Conservation (phyloP, 305 asterid species). For the Salvia sclarea region DNA sequence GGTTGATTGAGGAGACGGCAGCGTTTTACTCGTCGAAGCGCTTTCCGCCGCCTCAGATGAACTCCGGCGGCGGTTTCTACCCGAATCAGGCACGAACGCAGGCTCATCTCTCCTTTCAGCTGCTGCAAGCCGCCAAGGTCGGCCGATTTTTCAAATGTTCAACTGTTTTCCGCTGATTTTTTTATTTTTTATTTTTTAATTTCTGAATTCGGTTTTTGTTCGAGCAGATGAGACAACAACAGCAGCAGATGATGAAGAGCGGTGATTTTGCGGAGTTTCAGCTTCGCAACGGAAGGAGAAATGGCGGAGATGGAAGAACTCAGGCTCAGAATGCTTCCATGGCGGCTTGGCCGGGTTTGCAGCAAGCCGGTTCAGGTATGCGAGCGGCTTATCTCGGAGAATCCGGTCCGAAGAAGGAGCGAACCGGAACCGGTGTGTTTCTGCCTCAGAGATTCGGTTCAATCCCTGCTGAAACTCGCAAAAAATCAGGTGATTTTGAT, state of each 20-base stretch:
- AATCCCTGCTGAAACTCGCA: conserved; percentile 42
- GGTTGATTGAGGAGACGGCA: conserved; percentile 45
- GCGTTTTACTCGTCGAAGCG: conserved; percentile 37
- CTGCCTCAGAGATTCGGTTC: conserved; percentile 62
- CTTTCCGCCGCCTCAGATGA: conserved; percentile 16
- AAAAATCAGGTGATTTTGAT: conserved; percentile 50
- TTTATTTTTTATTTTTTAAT: too few relatives aligned
- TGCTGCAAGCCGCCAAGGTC: conserved; percentile 56
- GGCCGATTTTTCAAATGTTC: too few relatives aligned
- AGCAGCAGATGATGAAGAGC: conserved; percentile 37
- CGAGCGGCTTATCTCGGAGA: conserved; percentile 55
- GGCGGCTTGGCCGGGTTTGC: conserved; percentile 44
- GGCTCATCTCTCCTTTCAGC: conserved; percentile 36
- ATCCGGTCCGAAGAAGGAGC: conserved; percentile 45
- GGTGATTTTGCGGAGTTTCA: conserved; percentile 28
- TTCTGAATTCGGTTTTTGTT: conserved; percentile 31
- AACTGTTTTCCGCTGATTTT: not conserved
- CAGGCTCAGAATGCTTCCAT: conserved; percentile 26
- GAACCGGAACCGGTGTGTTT: conserved; percentile 87
- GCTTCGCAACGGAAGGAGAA: conserved; percentile 37
- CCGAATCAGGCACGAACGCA: conserved; percentile 23
- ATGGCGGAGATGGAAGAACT: conserved; percentile 18
- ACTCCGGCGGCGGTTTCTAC: conserved; percentile 31
- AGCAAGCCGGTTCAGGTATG: conserved; percentile 46
- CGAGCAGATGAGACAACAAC: conserved; percentile 37